These are phyloP conservation scores for Claviceps sp. DNA, from an alignment of 2,329 filamentous ascomycete genomes.

Conservation along the genomic window DNA sequence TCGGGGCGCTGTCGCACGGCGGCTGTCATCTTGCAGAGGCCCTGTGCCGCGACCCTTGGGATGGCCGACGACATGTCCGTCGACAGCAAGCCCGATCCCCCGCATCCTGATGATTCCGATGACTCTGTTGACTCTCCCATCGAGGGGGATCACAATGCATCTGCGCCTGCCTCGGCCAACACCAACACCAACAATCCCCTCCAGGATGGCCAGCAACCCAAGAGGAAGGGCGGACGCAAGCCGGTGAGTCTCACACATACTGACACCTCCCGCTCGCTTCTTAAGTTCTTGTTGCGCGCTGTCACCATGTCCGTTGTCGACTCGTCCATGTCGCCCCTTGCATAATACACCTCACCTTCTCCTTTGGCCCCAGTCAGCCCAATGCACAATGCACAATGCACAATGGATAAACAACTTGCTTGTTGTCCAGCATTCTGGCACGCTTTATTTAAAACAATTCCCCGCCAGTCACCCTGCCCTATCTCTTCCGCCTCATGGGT, in stretches of 20 bases:
- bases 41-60: conserved; percentile 27
- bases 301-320: not conserved
- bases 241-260: conserved; percentile 53
- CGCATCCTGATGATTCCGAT: conserved; percentile 41
- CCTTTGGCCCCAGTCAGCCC: not conserved
- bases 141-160: conserved; percentile 35
- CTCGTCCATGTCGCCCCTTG: not conserved
- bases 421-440: too few species aligned
- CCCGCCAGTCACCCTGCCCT: too few species aligned
- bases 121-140: conserved; percentile 49
- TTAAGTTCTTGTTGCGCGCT: not conserved
- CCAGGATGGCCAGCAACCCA: conserved; percentile 54
- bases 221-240: conserved; percentile 95
- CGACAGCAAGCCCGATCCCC: conserved; percentile 30
- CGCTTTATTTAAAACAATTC: too few species aligned
- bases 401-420: too few species aligned
- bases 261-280: not conserved
- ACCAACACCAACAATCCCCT: conserved; percentile 18
- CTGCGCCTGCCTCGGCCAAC: conserved; percentile 15
- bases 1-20: conserved; percentile 24
- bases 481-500: too few species aligned
- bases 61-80: conserved; percentile 59
- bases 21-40: conserved; percentile 18
- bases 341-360: not conserved
- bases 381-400: too few species aligned